Base-by-base conservation (phyloP, 257 asterid species). In the Oldenlandia corymbosa region DNA sequence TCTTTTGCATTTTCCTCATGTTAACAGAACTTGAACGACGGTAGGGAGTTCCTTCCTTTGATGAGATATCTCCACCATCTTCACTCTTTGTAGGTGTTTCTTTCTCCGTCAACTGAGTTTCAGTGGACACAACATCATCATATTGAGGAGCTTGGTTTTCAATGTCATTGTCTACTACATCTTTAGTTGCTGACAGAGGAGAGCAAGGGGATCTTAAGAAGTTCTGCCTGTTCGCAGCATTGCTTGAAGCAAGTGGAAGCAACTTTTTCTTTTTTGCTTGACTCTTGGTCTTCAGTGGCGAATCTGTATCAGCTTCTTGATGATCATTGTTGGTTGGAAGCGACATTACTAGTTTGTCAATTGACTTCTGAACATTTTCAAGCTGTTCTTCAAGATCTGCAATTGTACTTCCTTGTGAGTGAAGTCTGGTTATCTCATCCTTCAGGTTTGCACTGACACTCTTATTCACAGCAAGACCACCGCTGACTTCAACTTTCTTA, bases 1-100 rank as follows among this genome's bases (percentile, higher is more conserved):
- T 91, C 74, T 82, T 87, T 76, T 91, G 93, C 98, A 91, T 91
- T 75, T 88, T 91, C 78, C 80, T 88, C 96, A 91, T 88, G 75
- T 91, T 91, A 48, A 91, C 98, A 64, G 97, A 90, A 70, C 96
- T 83, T 39, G 97, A 91, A 74, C 95, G 95, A 60, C 93, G 74
- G 54, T 85, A 85, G 2, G 96, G 98, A 70, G 98, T 88, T 50
- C 84, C 83, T 74, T 91, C 98, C 79, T 91, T 91, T 9, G 96
- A 91, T 7, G 95, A 86, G 31, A 67, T 76, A 31, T 84, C 95
- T 45, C 95, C 96, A 68, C 91, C 78, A 80, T 76, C 84, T 60
- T 86, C 96, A 63, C 96, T 91, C 70, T 80, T 91, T 2, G 88
- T 76, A 8, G 98, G 95, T 64, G 98, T 88, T 64, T 86, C 96